Evolutionary conservation across 371 early-diverging fungal species (phyloP).

Genomic region (Mucor plumbeus): DNA sequence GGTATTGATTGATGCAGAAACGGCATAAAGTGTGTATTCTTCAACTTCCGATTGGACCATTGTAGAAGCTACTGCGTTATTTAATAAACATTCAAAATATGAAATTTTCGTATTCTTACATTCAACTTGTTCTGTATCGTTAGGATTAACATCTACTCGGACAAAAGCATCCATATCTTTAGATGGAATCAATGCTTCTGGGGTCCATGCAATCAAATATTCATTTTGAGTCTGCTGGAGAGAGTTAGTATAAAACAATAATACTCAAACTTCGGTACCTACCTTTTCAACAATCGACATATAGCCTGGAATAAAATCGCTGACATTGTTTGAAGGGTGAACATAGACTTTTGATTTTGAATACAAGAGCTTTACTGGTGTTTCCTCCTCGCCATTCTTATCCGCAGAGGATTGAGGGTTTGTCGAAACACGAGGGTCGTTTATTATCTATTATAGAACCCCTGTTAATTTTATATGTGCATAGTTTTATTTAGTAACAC

Average conservation of each 20-base stretch:
- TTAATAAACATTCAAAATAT: too few relatives aligned
- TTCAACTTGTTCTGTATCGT: conserved; percentile 31
- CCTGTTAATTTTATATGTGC: background rate
- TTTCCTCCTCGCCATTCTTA: background rate
- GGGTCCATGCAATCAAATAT: conserved; percentile 53
- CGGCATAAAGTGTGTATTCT: conserved; percentile 38
- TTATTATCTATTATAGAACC: conserved; percentile 8
- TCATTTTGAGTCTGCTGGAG: conserved; percentile 32
- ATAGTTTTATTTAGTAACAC: background rate
- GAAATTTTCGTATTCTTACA: conserved; percentile 12
- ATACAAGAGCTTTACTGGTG: conserved; percentile 41
- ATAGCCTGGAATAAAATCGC: conserved; percentile 48
- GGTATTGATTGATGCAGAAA: conserved; percentile 31
- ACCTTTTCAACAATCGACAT: conserved; percentile 51
- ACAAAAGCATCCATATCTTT: conserved; percentile 52
- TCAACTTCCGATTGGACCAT: conserved; percentile 31
- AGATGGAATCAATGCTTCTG: conserved; percentile 42
- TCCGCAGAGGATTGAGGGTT: background rate
- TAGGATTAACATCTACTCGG: conserved; percentile 40
- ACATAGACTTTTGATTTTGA: conserved; percentile 59
- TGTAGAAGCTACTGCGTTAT: conserved; percentile 19
- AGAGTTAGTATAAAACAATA: background rate
- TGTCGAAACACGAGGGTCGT: conserved; percentile 17
- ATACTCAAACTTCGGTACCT: background rate
- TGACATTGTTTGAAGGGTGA: conserved; percentile 41